phyloP scores from a whole-genome alignment of 345 rosid species.

The Citrus glauca region DNA sequence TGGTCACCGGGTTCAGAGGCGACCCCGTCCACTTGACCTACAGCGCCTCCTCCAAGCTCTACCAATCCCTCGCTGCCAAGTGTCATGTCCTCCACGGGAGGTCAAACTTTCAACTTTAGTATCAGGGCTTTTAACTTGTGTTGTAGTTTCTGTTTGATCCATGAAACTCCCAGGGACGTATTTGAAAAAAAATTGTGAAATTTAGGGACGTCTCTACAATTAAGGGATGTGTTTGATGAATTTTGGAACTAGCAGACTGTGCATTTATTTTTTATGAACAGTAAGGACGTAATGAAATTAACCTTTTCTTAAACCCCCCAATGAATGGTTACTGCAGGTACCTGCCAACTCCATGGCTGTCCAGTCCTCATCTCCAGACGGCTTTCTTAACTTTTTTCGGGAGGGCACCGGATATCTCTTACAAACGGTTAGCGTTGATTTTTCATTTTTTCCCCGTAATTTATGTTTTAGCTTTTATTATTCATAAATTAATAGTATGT shows the following conservation, averaged over 20 bases:
- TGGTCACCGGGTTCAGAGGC: conserved; percentile 29
- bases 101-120: conserved; percentile 6
- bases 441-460: not conserved
- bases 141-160: too few relatives aligned
- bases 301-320: not conserved
- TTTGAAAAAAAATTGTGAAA: not conserved
- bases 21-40: conserved; percentile 27
- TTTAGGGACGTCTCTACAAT: not conserved
- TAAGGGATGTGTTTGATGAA: not conserved
- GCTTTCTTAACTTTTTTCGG: conserved; percentile 30
- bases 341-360: conserved; percentile 40
- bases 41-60: conserved; percentile 29
- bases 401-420: conserved; percentile 28
- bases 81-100: conserved; percentile 33
- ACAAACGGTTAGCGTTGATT: conserved; percentile 22
- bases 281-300: not conserved
- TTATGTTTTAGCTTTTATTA: too few relatives aligned
- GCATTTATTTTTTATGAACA: not conserved
- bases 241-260: not conserved
- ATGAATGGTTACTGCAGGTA: conserved; percentile 18
- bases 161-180: not conserved
- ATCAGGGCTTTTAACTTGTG: not conserved
- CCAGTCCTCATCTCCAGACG: conserved; percentile 45
- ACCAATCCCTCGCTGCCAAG: conserved; percentile 29
- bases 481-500: not conserved